Evolutionary conservation across 805 yeast species (phyloP), one percentile per base, ranked within the genome.

Genomic region (Nadsonia fulvescens): DNA sequence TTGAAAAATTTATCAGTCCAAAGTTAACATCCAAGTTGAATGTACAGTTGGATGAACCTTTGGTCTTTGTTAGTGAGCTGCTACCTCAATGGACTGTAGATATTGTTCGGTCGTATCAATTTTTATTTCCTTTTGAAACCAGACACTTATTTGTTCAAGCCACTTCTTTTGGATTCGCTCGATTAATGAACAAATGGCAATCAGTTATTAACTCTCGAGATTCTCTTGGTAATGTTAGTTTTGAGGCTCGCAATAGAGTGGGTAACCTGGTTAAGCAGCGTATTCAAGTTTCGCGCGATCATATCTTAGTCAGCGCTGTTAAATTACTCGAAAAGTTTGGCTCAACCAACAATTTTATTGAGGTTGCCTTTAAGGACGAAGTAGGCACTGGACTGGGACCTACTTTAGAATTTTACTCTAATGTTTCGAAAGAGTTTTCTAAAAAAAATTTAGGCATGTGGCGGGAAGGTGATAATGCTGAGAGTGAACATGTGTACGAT

Each of bases 371-470:
- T 40, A 68, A 62, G 35, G 82, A 74, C 36, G 98, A 86, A 46
- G 93, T 63, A 5, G 98, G 96, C n/a, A 73, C 93, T 1, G 98
- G 98, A 0, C 53, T 82, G 23, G 98, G 98, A 0, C 98, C 98
- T 3, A 86, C 98, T 0, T 56, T 83, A 35, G 98, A 86, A 48
- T 86, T 89, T 43, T 86, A 81, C 42, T 70, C 95, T 0, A 55
- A 61, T 9, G 81, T 78, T 2, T 81, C 94, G 0, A 66, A 58
- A 30, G 82, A 72, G 35, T 81, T 86, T 44, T 54, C 74, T 1
- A 59, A 54, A 36, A 61, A 58, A 26, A 58, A 57, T 14, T 49
- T 72, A 24, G 49, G 49, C 6, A 54, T 89, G 54, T 86, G 96
- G 96, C 61, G 91, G 37, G 51, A 44, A 20, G 47, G 43, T 14